Evolutionary conservation across 306 rosid genomes (phyloP), one percentile per base, ranked within the genome.

Genomic region (Spatholobus suberectus): DNA sequence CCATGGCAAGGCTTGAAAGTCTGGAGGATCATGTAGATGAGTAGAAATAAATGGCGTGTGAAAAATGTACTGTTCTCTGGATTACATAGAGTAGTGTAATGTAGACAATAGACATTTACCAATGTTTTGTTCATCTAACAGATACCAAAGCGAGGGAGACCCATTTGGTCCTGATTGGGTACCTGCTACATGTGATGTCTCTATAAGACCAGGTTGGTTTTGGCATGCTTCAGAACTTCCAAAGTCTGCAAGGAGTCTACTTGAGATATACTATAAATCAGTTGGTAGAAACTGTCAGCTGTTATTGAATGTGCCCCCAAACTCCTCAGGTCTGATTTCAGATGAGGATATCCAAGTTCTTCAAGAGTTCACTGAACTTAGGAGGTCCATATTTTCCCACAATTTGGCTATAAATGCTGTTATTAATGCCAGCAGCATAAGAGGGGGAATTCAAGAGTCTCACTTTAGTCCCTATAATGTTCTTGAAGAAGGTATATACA

Each of bases 191-290:
- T 95, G 99, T 82, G 99, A 95, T 82, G 91, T 93, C 84, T 95
- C 99, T 21, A 91, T 95, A 74, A 88, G 99, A 76, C 87, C 94
- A 23, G 88, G 93, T 85, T 95, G 99, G 99, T 95, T 95, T 88
- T 95, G 99, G 99, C 98, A 92, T 87, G 72, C 91, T 37, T 89
- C 90, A 3, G 93, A 95, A 84, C 76, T 18, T 81, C 99, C 99
- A 40, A 95, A 86, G 54, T 93, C 99, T 23, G 97, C 92, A 20
- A 86, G 84, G 77, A 88, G 80, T 43, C 91, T 95, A 54, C 99
- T 95, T 46, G 97, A 95, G 58, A 71, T 95, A 52, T 95, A 92
- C 91, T 95, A 93, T 85, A 91, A 90, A 59, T 89, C 99, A 1
- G 89, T 55, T 11, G 99, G 99, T 27, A 85, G 97, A 85, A 95